Base-by-base conservation (phyloP, 371 early-diverging fungal species). In the Entomophthora muscae region DNA sequence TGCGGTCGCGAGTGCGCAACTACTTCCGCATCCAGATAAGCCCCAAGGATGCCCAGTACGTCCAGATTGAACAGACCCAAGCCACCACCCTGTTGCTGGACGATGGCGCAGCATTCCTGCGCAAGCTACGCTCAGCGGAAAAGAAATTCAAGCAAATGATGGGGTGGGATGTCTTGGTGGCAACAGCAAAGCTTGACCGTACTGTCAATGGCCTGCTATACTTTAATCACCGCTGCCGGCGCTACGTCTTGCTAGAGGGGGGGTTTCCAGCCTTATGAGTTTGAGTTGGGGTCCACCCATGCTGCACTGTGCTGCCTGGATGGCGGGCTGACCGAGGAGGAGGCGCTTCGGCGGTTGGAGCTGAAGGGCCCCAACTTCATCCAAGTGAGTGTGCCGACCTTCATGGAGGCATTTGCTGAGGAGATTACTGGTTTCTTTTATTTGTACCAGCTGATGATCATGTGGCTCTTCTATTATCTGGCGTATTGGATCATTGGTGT, bases 381-480 rank as follows among this genome's bases (percentile, higher is more conserved):
- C 59, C 68, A 74, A 56, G 84, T 83, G 28, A 69, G 75, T n/a
- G 79, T 86, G 52, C 80, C 81, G 51, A 70, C 75, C 52, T 68
- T 84, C 58, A 32, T 65, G 26, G 63, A 68, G 63, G 86, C 83
- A 3, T 57, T 84, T 29, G 67, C 71, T 33, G 79, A 77, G 61
- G 89, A 89, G 70, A 83, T 86, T 64, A 68, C 79, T 3, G 76
- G 80, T 7, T 80, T 84, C 69, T 88, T 89, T 64, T 90, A 90
- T 68, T 73, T 87, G 27, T 90, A 86, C 66, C 89, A 90, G 69
- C 72, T 85, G 51, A 78, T 84, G 66, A 74, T 75, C n/a, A 75
- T 90, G 53, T 81, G 82, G 81, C 76, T 85, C 17, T 88, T 84
- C 69, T 83, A 83, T 70, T 82, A 83, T 71, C 78, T 81, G 66